phyloP scores from a whole-genome alignment of 768 basidiomycete species.

The Podaxis sp. region DNA sequence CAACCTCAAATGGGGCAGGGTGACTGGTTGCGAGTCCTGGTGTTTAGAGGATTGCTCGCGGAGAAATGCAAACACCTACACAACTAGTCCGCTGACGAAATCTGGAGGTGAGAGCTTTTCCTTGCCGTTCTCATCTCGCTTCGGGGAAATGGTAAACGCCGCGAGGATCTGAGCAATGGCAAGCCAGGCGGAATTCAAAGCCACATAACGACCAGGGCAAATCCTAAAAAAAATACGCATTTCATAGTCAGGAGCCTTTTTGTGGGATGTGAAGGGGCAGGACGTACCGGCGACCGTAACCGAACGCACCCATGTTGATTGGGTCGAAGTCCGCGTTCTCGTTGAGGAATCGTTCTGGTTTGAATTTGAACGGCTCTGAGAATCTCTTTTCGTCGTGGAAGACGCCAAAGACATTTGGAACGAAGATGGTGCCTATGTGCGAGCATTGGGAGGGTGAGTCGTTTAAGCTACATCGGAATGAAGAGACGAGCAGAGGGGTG shows the following conservation, averaged over 20 bases:
- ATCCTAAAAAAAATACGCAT: conserved; percentile 21
- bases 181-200: conserved; percentile 30
- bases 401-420: conserved; percentile 18
- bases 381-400: conserved; percentile 20
- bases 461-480: not conserved
- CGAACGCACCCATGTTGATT: not conserved
- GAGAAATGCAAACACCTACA: conserved; percentile 14
- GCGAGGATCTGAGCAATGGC: conserved; percentile 29
- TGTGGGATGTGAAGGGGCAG: not conserved
- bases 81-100: conserved; percentile 26
- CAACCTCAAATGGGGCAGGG: conserved; percentile 23
- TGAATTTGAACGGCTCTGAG: not conserved
- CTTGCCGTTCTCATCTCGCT: conserved; percentile 29
- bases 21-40: conserved; percentile 19
- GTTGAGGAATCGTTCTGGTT: not conserved
- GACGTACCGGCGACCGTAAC: not conserved
- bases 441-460: not conserved
- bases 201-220: conserved; percentile 37
- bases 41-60: not conserved
- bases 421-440: not conserved
- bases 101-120: conserved; percentile 24
- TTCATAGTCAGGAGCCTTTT: not conserved
- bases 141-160: conserved; percentile 30
- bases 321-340: not conserved
- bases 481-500: not conserved